Conservation (phyloP, 192 early-diverging fungal species). For the Podila horticola region DNA sequence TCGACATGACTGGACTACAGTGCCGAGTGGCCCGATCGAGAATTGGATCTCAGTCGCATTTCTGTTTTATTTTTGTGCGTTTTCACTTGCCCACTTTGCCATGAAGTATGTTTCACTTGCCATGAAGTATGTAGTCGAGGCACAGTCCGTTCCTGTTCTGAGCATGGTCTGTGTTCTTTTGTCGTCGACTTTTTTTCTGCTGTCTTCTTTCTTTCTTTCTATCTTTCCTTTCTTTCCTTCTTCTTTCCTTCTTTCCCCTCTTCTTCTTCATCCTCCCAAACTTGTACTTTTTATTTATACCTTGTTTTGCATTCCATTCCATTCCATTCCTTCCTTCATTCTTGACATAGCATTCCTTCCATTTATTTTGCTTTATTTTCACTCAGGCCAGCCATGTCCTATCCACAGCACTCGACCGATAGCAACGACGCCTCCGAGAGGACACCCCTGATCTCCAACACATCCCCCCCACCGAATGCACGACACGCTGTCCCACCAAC, state of each 20-base stretch:
- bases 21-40: too few species aligned
- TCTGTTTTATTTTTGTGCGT: too few species aligned
- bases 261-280: background rate
- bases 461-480: background rate
- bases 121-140: too few species aligned
- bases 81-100: too few species aligned
- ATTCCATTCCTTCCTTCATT: background rate
- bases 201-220: background rate
- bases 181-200: too few species aligned
- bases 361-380: too few species aligned
- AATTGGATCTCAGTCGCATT: too few species aligned
- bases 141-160: too few species aligned
- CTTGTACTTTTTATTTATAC: too few species aligned
- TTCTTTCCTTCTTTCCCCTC: background rate
- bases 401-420: slow-evolving; percentile 38
- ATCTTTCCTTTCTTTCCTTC: background rate
- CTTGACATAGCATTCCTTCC: background rate
- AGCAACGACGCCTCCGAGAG: slow-evolving; percentile 13
- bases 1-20: too few species aligned
- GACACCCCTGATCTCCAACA: slow-evolving; percentile 36
- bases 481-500: background rate
- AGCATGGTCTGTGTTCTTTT: too few species aligned
- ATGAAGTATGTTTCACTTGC: too few species aligned
- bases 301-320: background rate
- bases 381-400: slow-evolving; percentile 16